Evolutionary conservation across 257 asterid genomes (phyloP).

Genomic region (Solanum peruvianum): DNA sequence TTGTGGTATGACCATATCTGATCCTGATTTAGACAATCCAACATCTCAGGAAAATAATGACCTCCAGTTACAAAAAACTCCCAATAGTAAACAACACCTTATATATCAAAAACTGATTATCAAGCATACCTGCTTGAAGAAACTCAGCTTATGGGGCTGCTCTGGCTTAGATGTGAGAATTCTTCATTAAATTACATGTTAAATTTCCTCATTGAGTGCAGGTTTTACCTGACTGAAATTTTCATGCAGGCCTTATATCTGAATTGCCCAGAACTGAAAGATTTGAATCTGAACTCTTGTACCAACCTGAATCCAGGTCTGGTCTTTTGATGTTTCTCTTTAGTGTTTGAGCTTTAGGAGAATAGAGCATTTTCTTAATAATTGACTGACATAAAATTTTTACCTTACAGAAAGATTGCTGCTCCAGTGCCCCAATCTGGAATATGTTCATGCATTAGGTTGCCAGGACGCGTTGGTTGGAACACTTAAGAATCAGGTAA

Average conservation of each 20-base stretch:
- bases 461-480: constrained; percentile 4
- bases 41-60: constrained; percentile 26
- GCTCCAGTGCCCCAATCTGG: constrained; percentile 18
- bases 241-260: constrained; percentile 69
- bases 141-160: constrained; percentile 97
- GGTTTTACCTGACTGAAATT: background rate
- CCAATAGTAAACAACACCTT: constrained; percentile 46
- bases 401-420: constrained; percentile 11
- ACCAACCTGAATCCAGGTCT: constrained; percentile 79
- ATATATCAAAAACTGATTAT: constrained; percentile 81
- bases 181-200: background rate
- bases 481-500: constrained; percentile 12
- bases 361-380: background rate
- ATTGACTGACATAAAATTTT: background rate
- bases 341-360: background rate
- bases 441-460: constrained; percentile 17
- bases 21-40: constrained; percentile 33
- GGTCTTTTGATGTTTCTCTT: background rate
- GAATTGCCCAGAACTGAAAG: constrained; percentile 68
- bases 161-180: constrained; percentile 87
- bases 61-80: constrained; percentile 28
- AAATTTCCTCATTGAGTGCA: background rate
- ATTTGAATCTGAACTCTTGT: constrained; percentile 80
- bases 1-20: constrained; percentile 86
- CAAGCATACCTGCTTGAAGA: constrained; percentile 74